Base-by-base conservation (phyloP, 2,329 filamentous ascomycete species). In the Sporothrix pallida region DNA sequence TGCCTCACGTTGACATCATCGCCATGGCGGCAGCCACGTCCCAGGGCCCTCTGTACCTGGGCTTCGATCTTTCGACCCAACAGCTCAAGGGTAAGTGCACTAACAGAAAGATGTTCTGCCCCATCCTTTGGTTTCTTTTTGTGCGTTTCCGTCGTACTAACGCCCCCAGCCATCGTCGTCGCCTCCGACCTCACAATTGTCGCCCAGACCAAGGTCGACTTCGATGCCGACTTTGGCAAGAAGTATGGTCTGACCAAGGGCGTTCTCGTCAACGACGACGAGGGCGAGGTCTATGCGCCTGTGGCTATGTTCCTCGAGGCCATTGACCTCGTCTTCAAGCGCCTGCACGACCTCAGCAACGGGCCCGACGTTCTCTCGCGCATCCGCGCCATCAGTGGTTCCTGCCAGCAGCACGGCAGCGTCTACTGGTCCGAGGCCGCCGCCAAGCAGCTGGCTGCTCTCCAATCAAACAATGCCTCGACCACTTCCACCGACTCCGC, bases 321-420 rank as follows among this genome's bases (percentile, higher is more conserved):
- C 26, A 84, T 98, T 62, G 94, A 98, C 80, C 89, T 95, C 20
- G 94, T 98, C 17, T 87, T 98, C 73, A 83, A 86, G 67, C 90
- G 92, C 17, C 86, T 99, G 75, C 87, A 88, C 77, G 87, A 90
- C 58, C 87, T 90, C 75, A 90, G 90, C 0, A 88, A 72, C 93
- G 72, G 91, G 94, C 77, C 70, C 6, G 48, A 60, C 31, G 68
- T 76, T 20, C 91, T 98, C 78, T 83, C 86, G 71, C 88, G 89
- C 70, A 90, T 99, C 76, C 90, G 88, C 79, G 95, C 93, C 44
- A 88, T 99, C 78, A 95, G 93, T 79, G 96, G 94, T 76, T 95
- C 95, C 17, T 95, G 96, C 72, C 97, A 98, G 88, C 96, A 99
- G 86, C 96, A 98, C 82, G 96, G 96, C 48, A 98, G 95, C 81